phyloP scores from a whole-genome alignment of 2,329 filamentous ascomycete species.

The Akanthomyces dipterigenus region DNA sequence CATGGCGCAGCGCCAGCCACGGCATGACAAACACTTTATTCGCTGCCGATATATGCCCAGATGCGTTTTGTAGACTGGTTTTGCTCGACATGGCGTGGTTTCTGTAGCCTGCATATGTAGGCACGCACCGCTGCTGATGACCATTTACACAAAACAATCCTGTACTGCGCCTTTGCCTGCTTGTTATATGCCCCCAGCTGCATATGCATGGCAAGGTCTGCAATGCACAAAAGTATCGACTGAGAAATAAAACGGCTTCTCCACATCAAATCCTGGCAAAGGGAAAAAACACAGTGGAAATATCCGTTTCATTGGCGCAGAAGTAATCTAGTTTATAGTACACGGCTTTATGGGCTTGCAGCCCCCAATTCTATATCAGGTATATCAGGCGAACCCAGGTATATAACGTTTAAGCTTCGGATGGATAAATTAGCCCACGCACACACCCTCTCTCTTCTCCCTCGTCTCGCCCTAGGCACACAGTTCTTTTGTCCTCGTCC shows the following conservation, averaged over 20 bases:
- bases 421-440: background rate
- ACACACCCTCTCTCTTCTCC: background rate
- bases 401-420: background rate
- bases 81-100: too few species aligned
- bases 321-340: background rate
- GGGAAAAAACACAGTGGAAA: too few species aligned
- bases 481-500: background rate
- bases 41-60: too few species aligned
- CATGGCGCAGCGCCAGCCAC: too few species aligned
- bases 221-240: background rate
- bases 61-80: too few species aligned
- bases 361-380: background rate
- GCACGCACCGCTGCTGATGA: too few species aligned
- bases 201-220: background rate
- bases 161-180: background rate
- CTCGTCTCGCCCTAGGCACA: background rate
- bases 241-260: background rate
- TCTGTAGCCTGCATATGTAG: too few species aligned
- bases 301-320: background rate
- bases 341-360: background rate
- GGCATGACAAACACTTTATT: too few species aligned
- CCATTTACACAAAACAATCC: too few species aligned
- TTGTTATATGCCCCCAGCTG: too few species aligned
- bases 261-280: background rate
- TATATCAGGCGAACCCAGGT: background rate